These are phyloP conservation scores for Sporothrix brunneoviolacea DNA, from an alignment of 2,329 filamentous ascomycete genomes.

Conservation along the genomic window DNA sequence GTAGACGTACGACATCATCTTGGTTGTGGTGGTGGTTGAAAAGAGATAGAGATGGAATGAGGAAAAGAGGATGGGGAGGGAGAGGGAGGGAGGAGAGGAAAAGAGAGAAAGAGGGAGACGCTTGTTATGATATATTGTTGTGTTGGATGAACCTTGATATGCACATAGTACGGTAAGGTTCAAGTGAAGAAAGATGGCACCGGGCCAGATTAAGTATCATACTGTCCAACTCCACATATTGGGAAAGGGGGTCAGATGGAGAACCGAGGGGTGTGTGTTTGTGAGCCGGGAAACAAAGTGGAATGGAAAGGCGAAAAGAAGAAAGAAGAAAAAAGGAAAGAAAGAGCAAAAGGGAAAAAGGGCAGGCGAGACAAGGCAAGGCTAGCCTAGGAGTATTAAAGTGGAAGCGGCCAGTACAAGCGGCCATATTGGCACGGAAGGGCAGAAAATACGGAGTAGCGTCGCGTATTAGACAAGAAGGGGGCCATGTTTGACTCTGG, in stretches of 20 bases:
- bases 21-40: background rate
- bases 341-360: background rate
- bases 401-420: conserved; percentile 16
- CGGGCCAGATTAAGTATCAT: conserved; percentile 18
- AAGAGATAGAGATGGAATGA: background rate
- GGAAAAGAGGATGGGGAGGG: background rate
- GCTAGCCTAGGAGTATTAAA: conserved; percentile 9
- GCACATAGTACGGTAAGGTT: too few species aligned
- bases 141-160: background rate
- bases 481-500: conserved; percentile 26
- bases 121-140: conserved; percentile 7
- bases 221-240: conserved; percentile 12
- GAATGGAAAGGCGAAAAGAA: conserved; percentile 8
- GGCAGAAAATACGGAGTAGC: conserved; percentile 14
- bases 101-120: background rate
- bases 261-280: background rate
- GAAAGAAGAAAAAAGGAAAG: conserved; percentile 1
- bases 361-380: conserved; percentile 11
- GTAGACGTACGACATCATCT: conserved; percentile 19
- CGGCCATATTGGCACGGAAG: conserved; percentile 25
- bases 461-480: conserved; percentile 16
- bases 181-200: conserved; percentile 1
- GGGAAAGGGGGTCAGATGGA: background rate
- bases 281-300: conserved; percentile 8
- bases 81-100: background rate